These are phyloP conservation scores for Colletotrichum sp. DNA, from an alignment of 2,329 filamentous ascomycete species.

Conservation along the genomic window DNA sequence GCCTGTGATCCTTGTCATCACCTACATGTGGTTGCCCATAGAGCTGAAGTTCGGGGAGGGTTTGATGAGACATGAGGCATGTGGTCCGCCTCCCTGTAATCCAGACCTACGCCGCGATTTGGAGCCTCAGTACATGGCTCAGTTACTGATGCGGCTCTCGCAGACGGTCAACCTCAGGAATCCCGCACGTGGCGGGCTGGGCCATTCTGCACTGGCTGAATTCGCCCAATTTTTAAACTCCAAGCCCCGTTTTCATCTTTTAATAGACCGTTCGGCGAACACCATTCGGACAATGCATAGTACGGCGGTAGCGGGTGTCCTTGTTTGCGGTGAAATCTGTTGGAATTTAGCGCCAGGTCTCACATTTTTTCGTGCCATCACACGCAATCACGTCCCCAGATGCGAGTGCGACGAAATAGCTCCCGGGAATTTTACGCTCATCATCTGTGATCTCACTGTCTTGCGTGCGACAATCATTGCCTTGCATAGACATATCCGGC, in stretches of 20 bases:
- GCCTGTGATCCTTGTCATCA: background rate
- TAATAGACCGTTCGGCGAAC: background rate
- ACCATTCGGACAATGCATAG: background rate
- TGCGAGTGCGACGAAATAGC: background rate
- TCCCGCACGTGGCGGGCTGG: background rate
- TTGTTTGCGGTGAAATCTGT: background rate
- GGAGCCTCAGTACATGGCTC: background rate
- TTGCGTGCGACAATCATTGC: background rate
- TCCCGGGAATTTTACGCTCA: background rate
- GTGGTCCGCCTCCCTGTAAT: background rate
- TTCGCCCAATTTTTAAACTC: background rate
- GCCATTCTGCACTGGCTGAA: background rate
- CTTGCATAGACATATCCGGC: background rate
- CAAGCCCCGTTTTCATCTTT: background rate
- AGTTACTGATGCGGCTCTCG: background rate
- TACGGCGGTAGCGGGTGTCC: background rate
- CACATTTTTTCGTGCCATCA: background rate
- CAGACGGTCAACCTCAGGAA: background rate
- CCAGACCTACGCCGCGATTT: background rate
- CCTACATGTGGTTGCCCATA: background rate
- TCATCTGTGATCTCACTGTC: background rate
- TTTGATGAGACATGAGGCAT: background rate
- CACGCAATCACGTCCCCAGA: background rate
- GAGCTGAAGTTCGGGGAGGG: background rate
- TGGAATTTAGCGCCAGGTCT: background rate